These are phyloP conservation scores for Acrocalymma vagum DNA, from an alignment of 2,329 filamentous ascomycete genomes.

Conservation along the genomic window DNA sequence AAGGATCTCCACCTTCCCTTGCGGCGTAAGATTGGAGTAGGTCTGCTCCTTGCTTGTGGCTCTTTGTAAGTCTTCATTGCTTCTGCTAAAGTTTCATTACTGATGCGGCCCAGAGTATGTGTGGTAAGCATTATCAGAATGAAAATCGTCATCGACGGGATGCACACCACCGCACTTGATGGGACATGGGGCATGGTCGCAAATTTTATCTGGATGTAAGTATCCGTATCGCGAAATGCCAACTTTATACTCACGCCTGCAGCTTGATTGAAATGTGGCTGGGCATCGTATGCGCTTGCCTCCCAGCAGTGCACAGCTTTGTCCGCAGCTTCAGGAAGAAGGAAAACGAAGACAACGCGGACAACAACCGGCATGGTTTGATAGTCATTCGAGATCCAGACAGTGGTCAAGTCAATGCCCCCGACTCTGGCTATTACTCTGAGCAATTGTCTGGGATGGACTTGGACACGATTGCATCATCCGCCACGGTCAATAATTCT, in stretches of 20 bases:
- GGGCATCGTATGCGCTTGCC: slow-evolving; percentile 23
- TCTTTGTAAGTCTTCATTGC: slow-evolving; percentile 18
- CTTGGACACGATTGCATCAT: slow-evolving; percentile 4
- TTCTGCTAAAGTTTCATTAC: neutral
- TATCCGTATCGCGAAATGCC: neutral
- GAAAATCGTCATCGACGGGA: slow-evolving; percentile 12
- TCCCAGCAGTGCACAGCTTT: slow-evolving; percentile 20
- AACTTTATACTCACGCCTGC: slow-evolving; percentile 1
- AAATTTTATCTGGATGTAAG: slow-evolving; percentile 27
- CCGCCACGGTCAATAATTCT: no score
- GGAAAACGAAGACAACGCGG: no score
- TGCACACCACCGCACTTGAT: slow-evolving; percentile 14
- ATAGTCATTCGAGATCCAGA: slow-evolving; percentile 13
- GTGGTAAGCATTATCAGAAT: slow-evolving; percentile 24
- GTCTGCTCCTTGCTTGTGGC: slow-evolving; percentile 20
- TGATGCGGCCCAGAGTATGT: slow-evolving; percentile 16
- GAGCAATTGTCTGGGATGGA: neutral
- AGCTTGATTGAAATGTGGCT: slow-evolving; percentile 26
- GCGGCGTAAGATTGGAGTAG: slow-evolving; percentile 23
- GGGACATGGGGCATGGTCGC: slow-evolving; percentile 22
- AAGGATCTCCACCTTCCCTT: slow-evolving; percentile 22
- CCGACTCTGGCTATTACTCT: slow-evolving; percentile 13
- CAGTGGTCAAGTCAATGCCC: slow-evolving; percentile 4
- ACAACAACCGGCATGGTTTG: no score
- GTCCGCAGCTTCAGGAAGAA: no score